Evolutionary conservation across 139 green algal species (phyloP), one percentile per base, ranked within the genome.

Genomic region (Volvox africanus): DNA sequence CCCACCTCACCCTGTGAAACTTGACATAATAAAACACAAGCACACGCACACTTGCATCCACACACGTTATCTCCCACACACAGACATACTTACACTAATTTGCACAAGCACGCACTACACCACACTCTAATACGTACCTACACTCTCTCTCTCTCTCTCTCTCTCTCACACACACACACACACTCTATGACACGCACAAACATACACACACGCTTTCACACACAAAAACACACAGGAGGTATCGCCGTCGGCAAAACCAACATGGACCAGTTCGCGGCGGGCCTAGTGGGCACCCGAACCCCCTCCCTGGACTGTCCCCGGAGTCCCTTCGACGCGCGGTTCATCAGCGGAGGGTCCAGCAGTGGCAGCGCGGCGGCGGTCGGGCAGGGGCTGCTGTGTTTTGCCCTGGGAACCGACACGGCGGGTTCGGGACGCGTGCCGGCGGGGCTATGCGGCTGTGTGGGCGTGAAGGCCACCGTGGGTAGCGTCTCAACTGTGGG

Each of bases 391-490:
- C 85, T 97, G 20, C 91, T 97, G 71, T 94, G 73, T 44, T 97
- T 98, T 94, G 96, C 96, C 1, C 91, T 98, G 73, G 97, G 97
- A 30, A 98, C 97, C 11, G 97, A 98, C 93, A 98, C 97, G 13
- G 96, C 96, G 0, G 97, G 97, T 26, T 97, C 82, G 26, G 92
- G 95, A 12, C 93, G 96, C 21, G 94, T 97, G 55, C 96, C 96
- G 6, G 96, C 95, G 30, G 93, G 93, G 75, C 87, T 96, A 50
- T 96, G 96, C 87, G 96, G 96, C 61, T 97, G 95, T 80, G 95
- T 98, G 21, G 96, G 96, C 35, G 91, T 98, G 55, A 98, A 98
- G 92, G 93, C 93, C 21, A 97, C 95, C 0, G 71, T 97, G 65
- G 96, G 96, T 26, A 91, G 88, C n/a, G 91, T 97, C 24, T 95